phyloP scores from a whole-genome alignment of 495 filamentous ascomycete genomes.

The Polyplosphaeria fusca region DNA sequence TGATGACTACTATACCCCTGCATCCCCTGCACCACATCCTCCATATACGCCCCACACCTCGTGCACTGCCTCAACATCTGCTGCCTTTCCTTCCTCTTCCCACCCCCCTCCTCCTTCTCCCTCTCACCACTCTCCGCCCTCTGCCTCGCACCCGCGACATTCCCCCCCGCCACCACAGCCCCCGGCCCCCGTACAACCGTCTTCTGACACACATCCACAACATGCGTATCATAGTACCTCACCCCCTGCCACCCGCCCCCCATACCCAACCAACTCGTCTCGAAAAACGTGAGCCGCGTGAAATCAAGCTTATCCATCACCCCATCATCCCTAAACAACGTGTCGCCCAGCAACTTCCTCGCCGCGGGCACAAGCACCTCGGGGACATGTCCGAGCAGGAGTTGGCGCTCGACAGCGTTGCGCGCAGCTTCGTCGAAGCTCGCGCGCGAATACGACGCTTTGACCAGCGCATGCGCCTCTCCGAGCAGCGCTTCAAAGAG shows the following conservation, averaged over 20 bases:
- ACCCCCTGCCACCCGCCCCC: conserved; percentile 1
- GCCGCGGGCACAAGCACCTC: conserved; percentile 32
- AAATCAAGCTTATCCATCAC: conserved; percentile 9
- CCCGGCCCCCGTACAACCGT: conserved; percentile 23
- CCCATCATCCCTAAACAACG: conserved; percentile 11
- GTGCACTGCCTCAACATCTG: conserved; percentile 51
- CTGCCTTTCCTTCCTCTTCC: conserved; percentile 2
- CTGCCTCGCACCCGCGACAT: conserved; percentile 24
- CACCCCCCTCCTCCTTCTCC: background rate
- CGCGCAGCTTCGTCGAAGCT: conserved; percentile 16
- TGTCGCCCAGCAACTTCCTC: conserved; percentile 14
- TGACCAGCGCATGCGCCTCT: conserved; percentile 44
- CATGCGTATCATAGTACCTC: conserved; percentile 13
- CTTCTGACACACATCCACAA: conserved; percentile 33
- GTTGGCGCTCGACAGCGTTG: conserved; percentile 28
- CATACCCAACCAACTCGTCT: conserved; percentile 35
- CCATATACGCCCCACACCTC: conserved; percentile 61
- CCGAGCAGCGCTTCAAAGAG: conserved; percentile 49
- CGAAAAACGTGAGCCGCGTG: conserved; percentile 29
- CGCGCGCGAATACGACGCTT: conserved; percentile 35
- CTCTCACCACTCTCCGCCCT: conserved; percentile 16
- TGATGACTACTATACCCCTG: conserved; percentile 20
- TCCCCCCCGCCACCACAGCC: no score
- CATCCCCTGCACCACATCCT: conserved; percentile 48
- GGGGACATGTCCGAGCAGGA: conserved; percentile 33